Evolutionary conservation across 257 asterid species (phyloP).

Genomic region (Scutellaria minor): DNA sequence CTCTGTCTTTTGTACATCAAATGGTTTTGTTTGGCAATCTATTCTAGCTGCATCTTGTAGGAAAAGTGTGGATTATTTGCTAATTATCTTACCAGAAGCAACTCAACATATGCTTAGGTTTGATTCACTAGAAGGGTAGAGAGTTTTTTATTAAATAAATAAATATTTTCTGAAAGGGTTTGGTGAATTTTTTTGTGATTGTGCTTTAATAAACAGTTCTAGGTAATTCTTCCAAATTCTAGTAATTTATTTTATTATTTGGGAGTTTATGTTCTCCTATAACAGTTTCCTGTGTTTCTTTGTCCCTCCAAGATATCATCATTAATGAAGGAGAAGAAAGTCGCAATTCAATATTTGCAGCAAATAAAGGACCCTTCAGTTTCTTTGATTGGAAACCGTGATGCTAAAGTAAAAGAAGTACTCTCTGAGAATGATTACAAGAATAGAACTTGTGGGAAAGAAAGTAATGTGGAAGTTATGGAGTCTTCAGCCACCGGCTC

Average conservation of each 20-base stretch:
- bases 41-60: slow-evolving; percentile 7
- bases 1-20: neutral
- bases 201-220: neutral
- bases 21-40: neutral
- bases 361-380: slow-evolving; percentile 39
- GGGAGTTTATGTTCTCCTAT: neutral
- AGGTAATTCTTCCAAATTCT: neutral
- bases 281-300: neutral
- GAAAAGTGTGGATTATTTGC: neutral
- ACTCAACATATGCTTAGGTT: neutral
- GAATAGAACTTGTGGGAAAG: slow-evolving; percentile 32
- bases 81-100: neutral
- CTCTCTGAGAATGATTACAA: slow-evolving; percentile 32
- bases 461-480: slow-evolving; percentile 31
- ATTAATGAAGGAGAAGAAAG: slow-evolving; percentile 49
- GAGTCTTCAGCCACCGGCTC: slow-evolving; percentile 37
- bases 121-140: neutral
- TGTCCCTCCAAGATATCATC: slow-evolving; percentile 48
- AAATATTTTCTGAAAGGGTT: neutral
- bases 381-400: slow-evolving; percentile 36
- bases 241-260: slow-evolving; percentile 7
- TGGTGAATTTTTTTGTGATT: neutral
- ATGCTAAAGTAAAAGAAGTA: slow-evolving; percentile 36
- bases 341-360: slow-evolving; percentile 39
- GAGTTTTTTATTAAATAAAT: neutral